phyloP scores from a whole-genome alignment of 2,329 filamentous ascomycete genomes.

The Rutstroemia sp. region DNA sequence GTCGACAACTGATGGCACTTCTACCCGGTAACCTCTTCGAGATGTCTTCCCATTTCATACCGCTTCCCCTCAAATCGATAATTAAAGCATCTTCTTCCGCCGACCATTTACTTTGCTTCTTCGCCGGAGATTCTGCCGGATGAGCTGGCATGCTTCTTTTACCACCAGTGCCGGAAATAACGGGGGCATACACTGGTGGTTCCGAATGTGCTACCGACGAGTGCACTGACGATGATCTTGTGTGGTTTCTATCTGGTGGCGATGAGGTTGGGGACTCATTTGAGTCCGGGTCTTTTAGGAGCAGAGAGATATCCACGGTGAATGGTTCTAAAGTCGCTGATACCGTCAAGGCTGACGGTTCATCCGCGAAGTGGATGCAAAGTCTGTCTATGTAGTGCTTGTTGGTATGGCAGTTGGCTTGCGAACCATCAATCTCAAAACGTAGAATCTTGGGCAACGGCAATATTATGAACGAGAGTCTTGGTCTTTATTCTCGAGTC shows the following conservation, averaged over 20 bases:
- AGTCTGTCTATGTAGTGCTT: slow-evolving; percentile 10
- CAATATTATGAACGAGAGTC: slow-evolving; percentile 12
- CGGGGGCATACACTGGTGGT: slow-evolving; percentile 20
- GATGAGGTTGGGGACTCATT: slow-evolving; percentile 55
- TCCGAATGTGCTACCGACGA: slow-evolving; percentile 20
- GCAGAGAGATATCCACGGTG: slow-evolving; percentile 92
- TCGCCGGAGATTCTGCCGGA: slow-evolving; percentile 62
- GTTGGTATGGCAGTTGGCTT: neutral
- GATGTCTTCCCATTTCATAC: slow-evolving; percentile 99
- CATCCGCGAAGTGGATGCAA: slow-evolving; percentile 23
- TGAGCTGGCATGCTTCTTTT: slow-evolving; percentile 49
- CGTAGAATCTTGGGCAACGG: slow-evolving; percentile 14
- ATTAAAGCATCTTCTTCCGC: slow-evolving; percentile 88
- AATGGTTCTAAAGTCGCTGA: slow-evolving; percentile 37
- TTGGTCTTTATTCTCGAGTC: slow-evolving; percentile 11
- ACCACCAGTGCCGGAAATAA: slow-evolving; percentile 24
- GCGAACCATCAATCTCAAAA: slow-evolving; percentile 7
- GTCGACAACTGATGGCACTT: slow-evolving; percentile 86
- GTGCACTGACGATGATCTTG: slow-evolving; percentile 22
- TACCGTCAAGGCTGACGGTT: slow-evolving; percentile 30
- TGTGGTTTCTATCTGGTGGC: slow-evolving; percentile 31
- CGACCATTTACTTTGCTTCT: slow-evolving; percentile 97
- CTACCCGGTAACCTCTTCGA: slow-evolving; percentile 83
- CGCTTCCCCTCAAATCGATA: slow-evolving; percentile 79
- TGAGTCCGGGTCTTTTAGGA: slow-evolving; percentile 71